These are phyloP conservation scores for Dictyostelium discoideum DNA, from an alignment of 78 protist genomes.

Conservation along the genomic window DNA sequence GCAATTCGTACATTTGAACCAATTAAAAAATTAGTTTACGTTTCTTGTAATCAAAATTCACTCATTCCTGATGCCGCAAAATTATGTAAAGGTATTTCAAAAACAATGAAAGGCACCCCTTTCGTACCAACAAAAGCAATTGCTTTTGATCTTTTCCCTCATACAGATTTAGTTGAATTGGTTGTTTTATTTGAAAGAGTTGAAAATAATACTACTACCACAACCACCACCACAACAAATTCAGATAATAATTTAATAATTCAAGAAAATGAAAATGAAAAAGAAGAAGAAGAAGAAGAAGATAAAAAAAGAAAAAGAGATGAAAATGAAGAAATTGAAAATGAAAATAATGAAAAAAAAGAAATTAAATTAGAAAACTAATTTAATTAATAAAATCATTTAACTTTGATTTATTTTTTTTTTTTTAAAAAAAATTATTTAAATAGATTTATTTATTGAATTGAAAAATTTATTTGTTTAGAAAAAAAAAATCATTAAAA, in stretches of 20 bases:
- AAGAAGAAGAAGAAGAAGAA: background rate
- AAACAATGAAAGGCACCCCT: conserved; percentile 66
- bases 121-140: conserved; percentile 73
- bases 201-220: background rate
- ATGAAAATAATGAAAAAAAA: background rate
- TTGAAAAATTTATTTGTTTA: too few relatives aligned
- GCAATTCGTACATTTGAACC: conserved; percentile 67
- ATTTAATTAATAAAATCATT: background rate
- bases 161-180: conserved; percentile 88
- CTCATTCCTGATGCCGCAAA: conserved; percentile 52
- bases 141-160: conserved; percentile 94
- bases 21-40: conserved; percentile 82
- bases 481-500: too few relatives aligned
- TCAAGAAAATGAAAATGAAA: background rate
- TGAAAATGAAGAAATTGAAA: background rate
- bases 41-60: conserved; percentile 86
- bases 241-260: background rate
- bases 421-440: too few relatives aligned
- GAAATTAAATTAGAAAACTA: background rate
- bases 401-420: too few relatives aligned
- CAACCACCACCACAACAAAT: background rate
- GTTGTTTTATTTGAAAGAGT: conserved; percentile 86
- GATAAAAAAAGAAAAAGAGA: conserved; percentile 5
- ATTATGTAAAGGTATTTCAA: conserved; percentile 82
- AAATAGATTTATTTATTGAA: too few relatives aligned